Conservation (phyloP, 2,329 filamentous ascomycete genomes). For the Incumbomyces lentus region DNA sequence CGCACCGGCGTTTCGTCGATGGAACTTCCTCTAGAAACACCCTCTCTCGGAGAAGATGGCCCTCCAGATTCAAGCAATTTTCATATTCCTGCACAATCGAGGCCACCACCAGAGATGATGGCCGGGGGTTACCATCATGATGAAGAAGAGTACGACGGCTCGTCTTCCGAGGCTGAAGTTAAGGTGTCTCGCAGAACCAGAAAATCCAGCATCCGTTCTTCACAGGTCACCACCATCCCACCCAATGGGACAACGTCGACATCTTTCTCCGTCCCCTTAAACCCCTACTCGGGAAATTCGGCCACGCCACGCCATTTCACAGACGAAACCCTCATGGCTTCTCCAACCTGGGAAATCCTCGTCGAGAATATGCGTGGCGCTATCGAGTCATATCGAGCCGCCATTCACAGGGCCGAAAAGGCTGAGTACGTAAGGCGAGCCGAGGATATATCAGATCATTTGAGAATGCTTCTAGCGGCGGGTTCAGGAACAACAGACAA, state of each 20-base stretch:
- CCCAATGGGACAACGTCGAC: slow-evolving; percentile 43
- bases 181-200: slow-evolving; percentile 68
- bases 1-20: slow-evolving; percentile 90
- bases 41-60: slow-evolving; percentile 69
- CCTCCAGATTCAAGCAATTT: slow-evolving; percentile 83
- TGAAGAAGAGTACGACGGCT: slow-evolving; percentile 86
- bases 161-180: slow-evolving; percentile 76
- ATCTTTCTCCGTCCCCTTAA: slow-evolving; percentile 44
- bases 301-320: slow-evolving; percentile 73
- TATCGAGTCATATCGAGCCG: slow-evolving; percentile 79
- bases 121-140: slow-evolving; percentile 61
- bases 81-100: slow-evolving; percentile 76
- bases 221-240: slow-evolving; percentile 25
- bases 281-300: slow-evolving; percentile 34
- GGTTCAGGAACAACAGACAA: slow-evolving; percentile 97
- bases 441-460: slow-evolving; percentile 96
- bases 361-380: slow-evolving; percentile 88
- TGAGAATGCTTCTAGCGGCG: slow-evolving; percentile 84
- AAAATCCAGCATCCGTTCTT: slow-evolving; percentile 20
- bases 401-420: slow-evolving; percentile 71
- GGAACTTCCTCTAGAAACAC: slow-evolving; percentile 88
- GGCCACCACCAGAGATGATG: slow-evolving; percentile 84
- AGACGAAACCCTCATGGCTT: slow-evolving; percentile 70
- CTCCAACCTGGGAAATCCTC: slow-evolving; percentile 79
- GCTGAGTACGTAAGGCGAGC: slow-evolving; percentile 87